Evolutionary conservation across 371 early-diverging fungal species (phyloP), one percentile per base, ranked within the genome.

Genomic region (Rhizopus arrhizus): DNA sequence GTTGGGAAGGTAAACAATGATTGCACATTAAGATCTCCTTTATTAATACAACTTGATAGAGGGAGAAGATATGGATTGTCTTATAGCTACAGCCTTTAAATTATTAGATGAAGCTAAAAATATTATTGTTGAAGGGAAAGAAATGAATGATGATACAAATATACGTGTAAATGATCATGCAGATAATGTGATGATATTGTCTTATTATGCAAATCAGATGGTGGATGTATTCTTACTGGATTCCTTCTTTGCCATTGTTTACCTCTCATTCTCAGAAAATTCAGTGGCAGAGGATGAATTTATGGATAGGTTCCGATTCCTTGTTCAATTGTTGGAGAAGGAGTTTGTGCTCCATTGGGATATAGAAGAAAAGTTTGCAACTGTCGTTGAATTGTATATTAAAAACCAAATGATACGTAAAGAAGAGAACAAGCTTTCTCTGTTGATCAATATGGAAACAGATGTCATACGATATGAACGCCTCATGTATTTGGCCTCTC

Each of bases 191-290:
- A 77, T 81, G 81, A 65, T 74, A 0, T 57, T 81, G n/a, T 75
- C 78, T 8, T 81, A 81, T 28, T 77, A 77, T 63, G 72, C 81
- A n/a, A 81, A 81, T 53, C 81, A 81, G 65, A 65, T 75, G 49
- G 52, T 72, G 4, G 75, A 81, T 53, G 65, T 74, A 3, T 75
- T 76, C 57, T 49, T 81, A 4, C 45, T 74, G 29, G 81, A 81
- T 55, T 64, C 81, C 2, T 81, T 81, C 53, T 75, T 77, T 63
- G 65, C 76, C 28, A 68, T 78, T 35, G 77, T 81, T 11, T 81
- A 77, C 55, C 52, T 81, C 10, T 77, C 78, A 0, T 76, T 77
- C 49, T 63, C 65, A 11, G 74, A 74, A 61, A 60, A 65, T 1
- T 56, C 47, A 6, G 70, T 75, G 0, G 51, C 50, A 16, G 69